Percentiles rank a stretch among this genome's conserved stretches.
These are phyloP conservation scores for Flaveria robusta DNA, from an alignment of 129 eudicot species.

Conservation along the genomic window DNA sequence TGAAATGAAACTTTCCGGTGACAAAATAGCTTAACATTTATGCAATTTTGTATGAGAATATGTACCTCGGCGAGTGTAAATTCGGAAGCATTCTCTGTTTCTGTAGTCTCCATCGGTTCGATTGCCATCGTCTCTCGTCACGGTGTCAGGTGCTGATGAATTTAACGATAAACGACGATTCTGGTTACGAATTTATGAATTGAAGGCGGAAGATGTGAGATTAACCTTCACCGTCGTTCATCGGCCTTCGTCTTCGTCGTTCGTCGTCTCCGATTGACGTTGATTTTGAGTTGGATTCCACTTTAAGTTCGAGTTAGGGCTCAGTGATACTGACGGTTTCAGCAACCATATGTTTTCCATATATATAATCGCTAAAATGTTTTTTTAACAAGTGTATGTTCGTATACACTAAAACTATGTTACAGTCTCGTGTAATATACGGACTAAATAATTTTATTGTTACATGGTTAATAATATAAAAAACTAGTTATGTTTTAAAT, in stretches of 20 bases:
- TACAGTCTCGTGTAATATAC: too few species aligned
- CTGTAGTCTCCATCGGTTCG: conserved; percentile 30
- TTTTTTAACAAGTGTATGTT: too few species aligned
- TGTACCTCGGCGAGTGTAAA: conserved; percentile 69
- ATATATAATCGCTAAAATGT: too few species aligned
- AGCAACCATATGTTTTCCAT: too few species aligned
- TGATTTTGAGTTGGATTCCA: conserved; percentile 6
- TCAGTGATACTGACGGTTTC: conserved; percentile 11
- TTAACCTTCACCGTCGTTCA: conserved; percentile 4
- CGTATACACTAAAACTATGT: too few species aligned
- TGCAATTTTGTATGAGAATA: background rate
- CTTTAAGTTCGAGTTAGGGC: conserved; percentile 19
- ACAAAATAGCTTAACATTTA: background rate
- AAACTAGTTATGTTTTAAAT: too few species aligned
- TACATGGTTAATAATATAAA: too few species aligned
- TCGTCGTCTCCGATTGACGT: conserved; percentile 11
- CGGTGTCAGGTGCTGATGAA: conserved; percentile 9
- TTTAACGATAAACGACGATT: background rate
- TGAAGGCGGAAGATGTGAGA: conserved; percentile 4
- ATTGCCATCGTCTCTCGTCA: background rate
- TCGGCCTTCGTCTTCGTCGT: background rate
- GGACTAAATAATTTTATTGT: too few species aligned
- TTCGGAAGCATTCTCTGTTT: conserved; percentile 41
- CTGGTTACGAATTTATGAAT: background rate
- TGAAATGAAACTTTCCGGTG: background rate